Conservation (phyloP, 192 early-diverging fungal species). For the Coemansia sp. region DNA sequence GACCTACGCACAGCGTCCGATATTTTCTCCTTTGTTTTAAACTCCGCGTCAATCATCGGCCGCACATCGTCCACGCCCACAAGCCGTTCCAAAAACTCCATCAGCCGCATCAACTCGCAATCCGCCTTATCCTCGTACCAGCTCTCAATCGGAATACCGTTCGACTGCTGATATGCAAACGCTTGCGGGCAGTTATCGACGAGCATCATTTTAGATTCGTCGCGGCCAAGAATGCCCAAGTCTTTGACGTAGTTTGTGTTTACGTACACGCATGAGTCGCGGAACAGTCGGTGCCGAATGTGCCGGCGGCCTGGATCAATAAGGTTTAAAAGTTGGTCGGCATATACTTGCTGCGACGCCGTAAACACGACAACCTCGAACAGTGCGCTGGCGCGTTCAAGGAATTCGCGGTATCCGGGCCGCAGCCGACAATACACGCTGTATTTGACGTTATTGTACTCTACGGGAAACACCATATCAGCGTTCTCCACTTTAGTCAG, state of each 20-base stretch:
- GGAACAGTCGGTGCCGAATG: slow-evolving; percentile 67
- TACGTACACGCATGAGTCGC: slow-evolving; percentile 66
- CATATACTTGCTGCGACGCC: slow-evolving; percentile 74
- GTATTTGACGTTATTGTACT: slow-evolving; percentile 63
- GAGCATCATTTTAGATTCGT: slow-evolving; percentile 61
- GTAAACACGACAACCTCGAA: slow-evolving; percentile 77
- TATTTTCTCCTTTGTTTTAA: slow-evolving; percentile 51
- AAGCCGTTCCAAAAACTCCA: slow-evolving; percentile 62
- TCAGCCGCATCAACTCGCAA: slow-evolving; percentile 61
- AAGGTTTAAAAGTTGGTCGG: slow-evolving; percentile 60
- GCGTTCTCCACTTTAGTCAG: slow-evolving; percentile 57
- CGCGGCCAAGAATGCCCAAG: slow-evolving; percentile 65
- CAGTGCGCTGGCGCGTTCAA: slow-evolving; percentile 56
- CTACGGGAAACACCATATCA: slow-evolving; percentile 65
- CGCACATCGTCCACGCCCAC: slow-evolving; percentile 66
- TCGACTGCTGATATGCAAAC: slow-evolving; percentile 71
- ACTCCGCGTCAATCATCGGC: slow-evolving; percentile 60
- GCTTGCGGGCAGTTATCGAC: slow-evolving; percentile 76
- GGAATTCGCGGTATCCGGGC: slow-evolving; percentile 63
- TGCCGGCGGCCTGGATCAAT: slow-evolving; percentile 63
- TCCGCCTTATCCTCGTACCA: slow-evolving; percentile 73
- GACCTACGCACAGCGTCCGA: slow-evolving; percentile 39
- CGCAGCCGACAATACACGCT: slow-evolving; percentile 68
- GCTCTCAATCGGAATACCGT: slow-evolving; percentile 70
- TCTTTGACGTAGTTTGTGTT: slow-evolving; percentile 74